A percentile compares a stretch with the other conserved stretches of the same genome.
These are phyloP conservation scores for Phytophthora colocasiae DNA, from an alignment of 352 stramenopile species.

Conservation along the genomic window DNA sequence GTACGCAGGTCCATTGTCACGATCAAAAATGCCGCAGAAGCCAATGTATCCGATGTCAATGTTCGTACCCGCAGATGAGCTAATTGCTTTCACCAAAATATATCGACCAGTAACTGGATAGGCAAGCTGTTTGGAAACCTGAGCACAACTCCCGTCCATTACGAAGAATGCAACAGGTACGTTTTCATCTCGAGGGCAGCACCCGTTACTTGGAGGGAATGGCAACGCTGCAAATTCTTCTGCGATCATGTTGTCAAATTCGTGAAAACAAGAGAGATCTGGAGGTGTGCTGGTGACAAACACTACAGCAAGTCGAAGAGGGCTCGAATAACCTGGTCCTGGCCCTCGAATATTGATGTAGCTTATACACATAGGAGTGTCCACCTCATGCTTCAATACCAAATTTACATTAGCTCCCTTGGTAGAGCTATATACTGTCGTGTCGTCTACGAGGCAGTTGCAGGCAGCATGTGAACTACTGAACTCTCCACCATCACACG, in stretches of 20 bases:
- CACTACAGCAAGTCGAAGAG: conserved; percentile 62
- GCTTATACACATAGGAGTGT: conserved; percentile 84
- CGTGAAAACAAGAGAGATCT: conserved; percentile 54
- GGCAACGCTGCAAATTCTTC: conserved; percentile 84
- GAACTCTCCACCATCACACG: conserved; percentile 84
- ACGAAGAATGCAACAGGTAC: conserved; percentile 82
- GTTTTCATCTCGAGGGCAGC: conserved; percentile 62
- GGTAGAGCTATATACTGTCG: conserved; percentile 81
- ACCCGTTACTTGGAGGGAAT: conserved; percentile 59
- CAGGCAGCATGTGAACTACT: conserved; percentile 68
- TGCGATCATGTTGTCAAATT: conserved; percentile 72
- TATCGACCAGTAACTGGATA: conserved; percentile 76
- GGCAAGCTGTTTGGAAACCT: conserved; percentile 81
- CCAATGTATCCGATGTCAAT: conserved; percentile 88
- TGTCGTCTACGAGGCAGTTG: conserved; percentile 83
- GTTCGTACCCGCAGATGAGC: conserved; percentile 69
- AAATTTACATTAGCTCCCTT: conserved; percentile 82
- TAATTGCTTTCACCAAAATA: conserved; percentile 81
- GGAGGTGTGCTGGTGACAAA: conserved; percentile 78
- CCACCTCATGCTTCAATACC: conserved; percentile 77
- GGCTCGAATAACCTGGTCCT: conserved; percentile 82
- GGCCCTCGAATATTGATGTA: conserved; percentile 79
- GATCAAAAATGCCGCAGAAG: conserved; percentile 82
- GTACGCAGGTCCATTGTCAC: conserved; percentile 86
- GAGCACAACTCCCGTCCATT: conserved; percentile 76